phyloP scores from a whole-genome alignment of 345 rosid species.

The Brassica napus region DNA sequence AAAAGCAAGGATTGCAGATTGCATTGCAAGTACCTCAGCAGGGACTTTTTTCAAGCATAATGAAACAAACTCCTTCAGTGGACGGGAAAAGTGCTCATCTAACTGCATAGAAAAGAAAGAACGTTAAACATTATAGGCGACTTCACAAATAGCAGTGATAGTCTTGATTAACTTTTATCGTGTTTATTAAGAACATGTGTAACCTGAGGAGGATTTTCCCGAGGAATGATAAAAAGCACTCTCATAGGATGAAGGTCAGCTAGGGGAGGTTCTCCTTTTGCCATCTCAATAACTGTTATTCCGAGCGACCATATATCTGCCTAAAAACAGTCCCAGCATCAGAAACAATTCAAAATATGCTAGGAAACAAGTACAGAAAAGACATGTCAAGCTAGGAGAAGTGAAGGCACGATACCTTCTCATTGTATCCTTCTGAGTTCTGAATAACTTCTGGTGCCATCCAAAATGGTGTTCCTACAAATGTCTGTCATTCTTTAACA shows the following conservation, averaged over 20 bases:
- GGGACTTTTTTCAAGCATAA: constrained; percentile 82
- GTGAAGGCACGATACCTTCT: constrained; percentile 59
- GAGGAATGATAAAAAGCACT: constrained; percentile 96
- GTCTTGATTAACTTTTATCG: constrained; percentile 15
- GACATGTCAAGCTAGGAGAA: constrained; percentile 18
- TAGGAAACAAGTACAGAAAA: too few relatives aligned
- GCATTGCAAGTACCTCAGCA: too few relatives aligned
- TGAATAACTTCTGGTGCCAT: constrained; percentile 99
- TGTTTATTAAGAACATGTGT: constrained; percentile 31
- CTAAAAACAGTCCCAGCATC: constrained; percentile 46
- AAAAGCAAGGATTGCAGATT: too few relatives aligned
- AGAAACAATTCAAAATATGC: constrained; percentile 9
- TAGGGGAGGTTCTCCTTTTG: constrained; percentile 98
- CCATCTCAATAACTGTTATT: constrained; percentile 98
- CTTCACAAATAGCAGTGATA: constrained; percentile 13
- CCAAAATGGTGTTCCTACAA: constrained; percentile 99
- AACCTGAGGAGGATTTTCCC: constrained; percentile 99
- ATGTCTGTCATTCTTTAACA: constrained; percentile 67
- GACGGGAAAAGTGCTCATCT: constrained; percentile 97
- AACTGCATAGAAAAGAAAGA: constrained; percentile 56
- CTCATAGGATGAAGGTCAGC: constrained; percentile 99
- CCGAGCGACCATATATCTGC: constrained; percentile 99
- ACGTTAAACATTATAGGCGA: constrained; percentile 5
- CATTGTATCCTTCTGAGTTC: constrained; percentile 94
- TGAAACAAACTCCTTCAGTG: constrained; percentile 89